phyloP scores from a whole-genome alignment of 202 grass and related monocot genomes.

The Schoenoplectus tabernaemontani region DNA sequence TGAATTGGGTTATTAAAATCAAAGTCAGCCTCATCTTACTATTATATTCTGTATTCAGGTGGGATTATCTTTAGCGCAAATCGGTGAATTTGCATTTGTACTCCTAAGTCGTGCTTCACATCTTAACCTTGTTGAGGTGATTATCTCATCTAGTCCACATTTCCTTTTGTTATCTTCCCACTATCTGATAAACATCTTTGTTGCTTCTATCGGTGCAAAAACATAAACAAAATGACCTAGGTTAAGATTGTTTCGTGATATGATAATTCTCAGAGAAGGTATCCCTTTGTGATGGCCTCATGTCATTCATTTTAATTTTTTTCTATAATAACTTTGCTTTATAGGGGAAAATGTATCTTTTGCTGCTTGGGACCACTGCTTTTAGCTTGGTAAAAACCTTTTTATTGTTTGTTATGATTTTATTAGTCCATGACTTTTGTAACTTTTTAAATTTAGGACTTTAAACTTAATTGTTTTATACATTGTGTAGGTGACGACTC shows the following conservation, averaged over 20 bases:
- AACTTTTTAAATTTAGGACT: background rate
- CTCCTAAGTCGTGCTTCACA: slow-evolving; percentile 88
- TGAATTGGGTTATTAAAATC: slow-evolving; percentile 7
- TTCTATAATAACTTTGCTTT: slow-evolving; percentile 16
- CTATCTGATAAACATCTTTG: background rate
- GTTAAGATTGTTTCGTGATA: background rate
- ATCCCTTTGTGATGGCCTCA: background rate
- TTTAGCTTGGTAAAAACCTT: slow-evolving; percentile 74
- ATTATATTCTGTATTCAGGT: slow-evolving; percentile 43
- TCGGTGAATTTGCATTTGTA: slow-evolving; percentile 99
- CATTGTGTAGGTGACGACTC: slow-evolving; percentile 73
- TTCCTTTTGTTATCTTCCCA: background rate
- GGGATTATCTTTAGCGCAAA: slow-evolving; percentile 94
- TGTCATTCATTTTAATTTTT: background rate
- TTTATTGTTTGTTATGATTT: slow-evolving; percentile 19
- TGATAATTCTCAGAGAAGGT: background rate
- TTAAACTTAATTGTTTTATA: background rate
- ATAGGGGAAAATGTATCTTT: slow-evolving; percentile 96
- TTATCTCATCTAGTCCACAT: slow-evolving; percentile 6
- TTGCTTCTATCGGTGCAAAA: background rate
- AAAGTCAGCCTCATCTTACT: slow-evolving; percentile 26
- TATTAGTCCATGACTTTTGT: slow-evolving; percentile 9
- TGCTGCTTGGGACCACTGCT: slow-evolving; percentile 93
- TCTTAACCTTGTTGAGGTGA: slow-evolving; percentile 88
- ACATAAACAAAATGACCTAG: background rate